Base-by-base conservation (phyloP, 2,329 filamentous ascomycete genomes). In the Xylariaceae sp. region DNA sequence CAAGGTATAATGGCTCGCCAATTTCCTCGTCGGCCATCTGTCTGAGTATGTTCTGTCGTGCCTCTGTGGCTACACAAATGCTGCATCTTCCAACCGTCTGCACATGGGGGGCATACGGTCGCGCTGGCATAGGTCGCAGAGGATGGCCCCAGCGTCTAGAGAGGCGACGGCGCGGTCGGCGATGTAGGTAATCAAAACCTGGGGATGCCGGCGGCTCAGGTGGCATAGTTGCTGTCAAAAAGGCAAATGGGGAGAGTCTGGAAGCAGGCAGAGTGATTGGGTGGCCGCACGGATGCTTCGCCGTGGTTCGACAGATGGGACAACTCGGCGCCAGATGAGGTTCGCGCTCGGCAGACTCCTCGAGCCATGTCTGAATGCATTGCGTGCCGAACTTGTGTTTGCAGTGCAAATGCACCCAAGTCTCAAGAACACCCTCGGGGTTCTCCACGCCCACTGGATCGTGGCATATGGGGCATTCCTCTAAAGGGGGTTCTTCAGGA, bases 331-430 rank as follows among this genome's bases (percentile, higher is more conserved):
- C 64, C 7, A 60, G 54, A 60, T 69, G 65, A 3, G 71, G 69
- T 45, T 73, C 70, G 61, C 72, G 73, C 49, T 71, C 69, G 56
- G 75, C 58, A n/a, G 65, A 67, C 48, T 71, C 69, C 50, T 70
- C 60, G 10, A 79, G 72, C 73, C 77, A 79, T 52, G 70, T 71
- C 60, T 77, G 77, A 67, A 77, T 74, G 69, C 77, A 79, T 57
- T 71, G 62, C 48, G 70, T 72, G 48, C 77, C 77, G 64, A 79
- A 79, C 34, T 69, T 68, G 66, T 79, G 77, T 3, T 74, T 74
- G 66, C 77, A 79, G 10, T 76, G 73, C 5, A 79, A 67, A 30
- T 66, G 61, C 15, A 73, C 73, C 76, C 76, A 78, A 2, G 68
- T 60, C 64, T 79, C 77, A 35, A 69, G 55, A 56, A 72, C 66